Base-by-base conservation (phyloP, 495 filamentous ascomycete species). In the Penicillium riverlandense region DNA sequence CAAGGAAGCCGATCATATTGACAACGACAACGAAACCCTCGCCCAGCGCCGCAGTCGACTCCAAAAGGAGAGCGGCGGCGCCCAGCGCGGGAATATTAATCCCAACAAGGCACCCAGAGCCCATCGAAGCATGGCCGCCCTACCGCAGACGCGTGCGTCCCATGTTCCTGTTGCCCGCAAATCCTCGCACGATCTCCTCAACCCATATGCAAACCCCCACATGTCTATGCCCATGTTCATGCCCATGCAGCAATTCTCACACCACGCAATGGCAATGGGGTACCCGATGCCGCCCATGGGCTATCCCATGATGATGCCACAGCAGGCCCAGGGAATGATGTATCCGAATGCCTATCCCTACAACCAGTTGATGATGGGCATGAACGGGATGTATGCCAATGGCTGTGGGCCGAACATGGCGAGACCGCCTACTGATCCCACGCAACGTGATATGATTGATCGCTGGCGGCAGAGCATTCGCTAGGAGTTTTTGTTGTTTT, bases 381-480 rank as follows among this genome's bases (percentile, higher is more conserved):
- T 57, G 54, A 57, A 57, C 47, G 59, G 52, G 45, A 53, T 63
- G 56, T 68, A 64, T 57, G 52, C 56, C 0, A 45, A 53, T 33
- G 54, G 46, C 27, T 53, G 57, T 46, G 57, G 43, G 31, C 53
- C 58, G 8, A 63, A 59, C 44, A 58, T 56, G 51, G 53, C 63
- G 8, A 50, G 53, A 35, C 54, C 61, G 29, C 48, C 52, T 15
- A 53, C 75, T 46, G 75, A 80, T 41, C 66, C 72, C n/a, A 71
- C 65, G 29, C 85, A 86, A 57, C 75, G 79, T 55, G 86, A 86
- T 41, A 78, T 86, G 67, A 89, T 97, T 54, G 89, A 97, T 65
- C 77, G 84, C 45, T 97, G 91, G 91, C 78, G 91, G 54, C 82
- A 88, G 66, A 86, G 88, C 52, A 78, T 96, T 37, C 55, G 55